Evolutionary conservation across 1,284 basidiomycete genomes (phyloP).

Genomic region (Pholiota adiposa): DNA sequence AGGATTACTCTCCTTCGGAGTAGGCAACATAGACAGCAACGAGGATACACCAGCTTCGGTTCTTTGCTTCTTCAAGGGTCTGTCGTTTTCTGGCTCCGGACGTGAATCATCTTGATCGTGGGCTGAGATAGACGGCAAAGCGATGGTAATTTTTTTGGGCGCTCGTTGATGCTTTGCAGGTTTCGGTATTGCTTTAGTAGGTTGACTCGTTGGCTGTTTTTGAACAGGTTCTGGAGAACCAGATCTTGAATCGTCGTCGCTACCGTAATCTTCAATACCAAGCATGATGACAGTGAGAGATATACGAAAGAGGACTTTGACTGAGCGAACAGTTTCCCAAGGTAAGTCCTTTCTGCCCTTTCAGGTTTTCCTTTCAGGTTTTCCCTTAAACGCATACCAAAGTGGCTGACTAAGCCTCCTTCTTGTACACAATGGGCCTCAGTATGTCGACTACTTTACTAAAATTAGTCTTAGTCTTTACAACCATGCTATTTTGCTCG

Average conservation of each 20-base stretch:
- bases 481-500: background rate
- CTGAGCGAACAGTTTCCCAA: no score
- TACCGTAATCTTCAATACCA: conserved; percentile 75
- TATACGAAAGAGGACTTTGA: no score
- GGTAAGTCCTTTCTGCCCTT: no score
- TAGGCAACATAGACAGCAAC: conserved; percentile 74
- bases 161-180: conserved; percentile 40
- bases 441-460: no score
- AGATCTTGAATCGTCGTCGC: conserved; percentile 48
- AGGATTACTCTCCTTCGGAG: conserved; percentile 65
- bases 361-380: no score
- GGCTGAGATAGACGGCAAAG: conserved; percentile 55
- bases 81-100: conserved; percentile 45
- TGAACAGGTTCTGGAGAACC: conserved; percentile 19
- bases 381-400: no score
- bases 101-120: conserved; percentile 39
- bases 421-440: no score
- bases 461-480: no score
- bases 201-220: conserved; percentile 41
- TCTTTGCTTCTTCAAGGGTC: conserved; percentile 63
- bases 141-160: conserved; percentile 74
- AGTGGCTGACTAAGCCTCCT: no score
- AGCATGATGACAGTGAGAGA: conserved; percentile 51
- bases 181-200: conserved; percentile 38
- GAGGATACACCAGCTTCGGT: conserved; percentile 67